Evolutionary conservation across 2,329 filamentous ascomycete species (phyloP).

Genomic region (Didymellaceae sp.): DNA sequence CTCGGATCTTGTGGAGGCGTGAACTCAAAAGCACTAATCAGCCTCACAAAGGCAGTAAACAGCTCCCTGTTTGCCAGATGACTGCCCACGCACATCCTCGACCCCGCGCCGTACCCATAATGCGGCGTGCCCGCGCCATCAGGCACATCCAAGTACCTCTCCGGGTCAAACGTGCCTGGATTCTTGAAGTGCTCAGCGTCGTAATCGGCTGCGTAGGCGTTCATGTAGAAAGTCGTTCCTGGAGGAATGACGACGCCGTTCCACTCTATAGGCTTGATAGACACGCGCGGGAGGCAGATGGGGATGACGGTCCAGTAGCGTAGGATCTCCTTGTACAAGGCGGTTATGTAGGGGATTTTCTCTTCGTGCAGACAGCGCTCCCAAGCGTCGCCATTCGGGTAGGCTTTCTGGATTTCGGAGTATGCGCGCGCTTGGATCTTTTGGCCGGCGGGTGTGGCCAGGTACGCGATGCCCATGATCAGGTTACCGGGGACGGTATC

Average conservation of each 20-base stretch:
- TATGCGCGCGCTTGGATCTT: constrained; percentile 73
- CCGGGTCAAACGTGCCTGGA: constrained; percentile 69
- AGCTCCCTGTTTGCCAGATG: constrained; percentile 53
- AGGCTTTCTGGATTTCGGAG: constrained; percentile 72
- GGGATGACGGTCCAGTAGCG: constrained; percentile 82
- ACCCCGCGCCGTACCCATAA: constrained; percentile 57
- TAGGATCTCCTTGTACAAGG: constrained; percentile 78
- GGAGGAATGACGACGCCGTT: constrained; percentile 72
- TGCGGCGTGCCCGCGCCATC: constrained; percentile 57
- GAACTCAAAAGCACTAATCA: constrained; percentile 57
- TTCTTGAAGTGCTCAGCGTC: constrained; percentile 72
- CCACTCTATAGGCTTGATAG: constrained; percentile 75
- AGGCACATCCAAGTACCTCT: constrained; percentile 66
- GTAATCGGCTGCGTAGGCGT: constrained; percentile 77
- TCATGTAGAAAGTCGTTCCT: constrained; percentile 79
- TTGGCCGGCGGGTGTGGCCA: constrained; percentile 72
- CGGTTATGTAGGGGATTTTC: constrained; percentile 77
- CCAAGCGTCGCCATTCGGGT: constrained; percentile 79
- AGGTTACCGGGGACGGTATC: constrained; percentile 83
- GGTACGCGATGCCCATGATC: constrained; percentile 79
- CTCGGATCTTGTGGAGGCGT: constrained; percentile 48
- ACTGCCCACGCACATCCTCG: constrained; percentile 56
- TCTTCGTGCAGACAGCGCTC: constrained; percentile 74
- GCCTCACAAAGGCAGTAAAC: constrained; percentile 56
- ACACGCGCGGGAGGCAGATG: constrained; percentile 75